Conservation (phyloP, 345 rosid species). For the Boechera divaricarpa region DNA sequence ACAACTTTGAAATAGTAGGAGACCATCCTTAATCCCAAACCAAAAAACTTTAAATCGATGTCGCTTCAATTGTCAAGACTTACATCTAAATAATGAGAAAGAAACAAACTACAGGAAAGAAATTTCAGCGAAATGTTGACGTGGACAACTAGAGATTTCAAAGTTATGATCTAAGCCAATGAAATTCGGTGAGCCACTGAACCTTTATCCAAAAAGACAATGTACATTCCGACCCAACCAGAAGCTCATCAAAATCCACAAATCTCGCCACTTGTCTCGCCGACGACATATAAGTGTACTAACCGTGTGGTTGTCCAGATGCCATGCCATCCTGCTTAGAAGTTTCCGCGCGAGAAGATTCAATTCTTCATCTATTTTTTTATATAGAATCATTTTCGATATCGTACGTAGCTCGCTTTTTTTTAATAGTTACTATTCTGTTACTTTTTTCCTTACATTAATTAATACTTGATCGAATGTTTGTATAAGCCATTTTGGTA, state of each 20-base stretch:
- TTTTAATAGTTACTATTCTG: neutral
- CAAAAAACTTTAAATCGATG: constrained; percentile 29
- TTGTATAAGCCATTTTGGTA: neutral
- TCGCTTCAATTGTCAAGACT: constrained; percentile 23
- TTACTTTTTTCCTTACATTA: neutral
- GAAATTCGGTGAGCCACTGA: constrained; percentile 36
- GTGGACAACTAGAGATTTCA: constrained; percentile 31
- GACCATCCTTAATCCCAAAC: constrained; percentile 27
- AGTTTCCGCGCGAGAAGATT: constrained; percentile 8
- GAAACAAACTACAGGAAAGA: constrained; percentile 26
- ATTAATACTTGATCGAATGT: constrained; percentile 14
- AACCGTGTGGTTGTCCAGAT: constrained; percentile 31
- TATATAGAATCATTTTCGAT: neutral
- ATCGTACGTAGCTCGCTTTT: neutral
- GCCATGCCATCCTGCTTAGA: constrained; percentile 1
- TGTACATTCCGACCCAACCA: constrained; percentile 34
- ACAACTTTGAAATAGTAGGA: constrained; percentile 27
- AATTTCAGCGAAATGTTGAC: constrained; percentile 17
- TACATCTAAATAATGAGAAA: constrained; percentile 41
- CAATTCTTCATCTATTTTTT: neutral
- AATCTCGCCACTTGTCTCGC: constrained; percentile 34
- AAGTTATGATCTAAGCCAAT: constrained; percentile 15
- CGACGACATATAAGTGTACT: constrained; percentile 37
- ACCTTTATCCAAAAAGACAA: constrained; percentile 23
- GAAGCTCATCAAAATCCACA: constrained; percentile 38